phyloP scores from a whole-genome alignment of 352 stramenopile genomes.

The Globisporangium iwayamae region DNA sequence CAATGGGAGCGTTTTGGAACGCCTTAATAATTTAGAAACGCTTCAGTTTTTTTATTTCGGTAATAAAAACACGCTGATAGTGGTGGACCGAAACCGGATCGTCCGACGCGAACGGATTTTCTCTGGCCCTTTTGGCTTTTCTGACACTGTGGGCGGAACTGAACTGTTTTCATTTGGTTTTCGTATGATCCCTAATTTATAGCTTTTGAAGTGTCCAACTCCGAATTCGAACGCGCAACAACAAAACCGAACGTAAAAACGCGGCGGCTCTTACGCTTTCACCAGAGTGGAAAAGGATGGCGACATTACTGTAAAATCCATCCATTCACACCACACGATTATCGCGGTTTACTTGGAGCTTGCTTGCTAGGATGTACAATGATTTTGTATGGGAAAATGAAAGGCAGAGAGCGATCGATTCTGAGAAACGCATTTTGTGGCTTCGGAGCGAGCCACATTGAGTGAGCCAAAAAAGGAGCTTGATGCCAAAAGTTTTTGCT shows the following conservation, averaged over 20 bases:
- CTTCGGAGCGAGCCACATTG: too few species aligned
- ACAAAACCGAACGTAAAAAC: neutral
- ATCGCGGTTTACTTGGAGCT: neutral
- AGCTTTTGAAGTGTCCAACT: neutral
- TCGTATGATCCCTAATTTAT: neutral
- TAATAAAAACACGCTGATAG: neutral
- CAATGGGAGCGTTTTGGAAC: too few species aligned
- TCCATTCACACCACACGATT: neutral
- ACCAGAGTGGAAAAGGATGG: neutral
- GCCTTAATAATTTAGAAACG: too few species aligned
- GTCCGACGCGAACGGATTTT: slow-evolving; percentile 18
- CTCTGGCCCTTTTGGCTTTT: neutral
- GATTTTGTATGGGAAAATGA: neutral
- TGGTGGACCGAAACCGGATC: neutral
- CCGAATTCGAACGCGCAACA: neutral
- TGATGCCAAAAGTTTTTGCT: slow-evolving; percentile 2
- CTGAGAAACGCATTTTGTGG: too few species aligned
- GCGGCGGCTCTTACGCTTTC: neutral
- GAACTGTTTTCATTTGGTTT: neutral
- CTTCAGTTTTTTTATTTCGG: too few species aligned
- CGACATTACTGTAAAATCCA: neutral
- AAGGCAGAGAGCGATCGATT: neutral
- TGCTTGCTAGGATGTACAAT: neutral
- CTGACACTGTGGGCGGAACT: neutral
- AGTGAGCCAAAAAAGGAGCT: neutral